A percentile compares a stretch with the other conserved stretches of the same genome.
Evolutionary conservation across 108 stramenopile genomes (phyloP).

Genomic region (Conticribra weissflogii): DNA sequence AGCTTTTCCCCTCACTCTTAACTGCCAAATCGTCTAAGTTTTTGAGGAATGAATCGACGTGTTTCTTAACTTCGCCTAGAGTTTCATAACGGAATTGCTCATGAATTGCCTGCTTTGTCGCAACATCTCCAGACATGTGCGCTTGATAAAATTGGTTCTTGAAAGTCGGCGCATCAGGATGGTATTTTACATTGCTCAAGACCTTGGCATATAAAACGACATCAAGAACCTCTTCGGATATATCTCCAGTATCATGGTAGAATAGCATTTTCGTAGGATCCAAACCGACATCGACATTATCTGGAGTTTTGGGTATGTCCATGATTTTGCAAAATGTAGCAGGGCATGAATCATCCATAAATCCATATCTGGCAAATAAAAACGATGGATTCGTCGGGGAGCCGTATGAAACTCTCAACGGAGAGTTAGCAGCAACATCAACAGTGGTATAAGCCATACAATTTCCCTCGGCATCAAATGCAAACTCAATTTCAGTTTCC

Average conservation of each 20-base stretch:
- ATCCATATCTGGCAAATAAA: constrained; percentile 52
- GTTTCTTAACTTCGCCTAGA: constrained; percentile 50
- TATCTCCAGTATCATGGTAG: constrained; percentile 57
- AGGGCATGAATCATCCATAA: constrained; percentile 53
- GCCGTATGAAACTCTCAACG: constrained; percentile 43
- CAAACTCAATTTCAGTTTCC: constrained; percentile 44
- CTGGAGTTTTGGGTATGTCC: constrained; percentile 47
- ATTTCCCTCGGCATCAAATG: constrained; percentile 50
- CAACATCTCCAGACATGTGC: constrained; percentile 52
- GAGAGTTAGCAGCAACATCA: constrained; percentile 52
- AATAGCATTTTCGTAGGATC: constrained; percentile 52
- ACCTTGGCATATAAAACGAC: constrained; percentile 55
- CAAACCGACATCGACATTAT: constrained; percentile 45
- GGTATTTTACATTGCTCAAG: constrained; percentile 24
- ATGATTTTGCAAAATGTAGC: constrained; percentile 58
- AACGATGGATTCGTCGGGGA: constrained; percentile 52
- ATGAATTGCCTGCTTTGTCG: constrained; percentile 50
- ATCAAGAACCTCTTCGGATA: constrained; percentile 47
- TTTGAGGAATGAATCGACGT: constrained; percentile 56
- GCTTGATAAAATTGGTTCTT: constrained; percentile 64
- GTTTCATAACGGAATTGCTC: constrained; percentile 59
- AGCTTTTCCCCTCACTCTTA: constrained; percentile 50
- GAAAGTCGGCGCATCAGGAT: constrained; percentile 25
- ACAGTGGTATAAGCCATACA: constrained; percentile 40
- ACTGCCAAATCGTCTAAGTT: constrained; percentile 40